Percentiles rank a stretch among this genome's conserved stretches.
Conservation (phyloP, 139 green algal species). For the Yamagishiella unicocca region DNA sequence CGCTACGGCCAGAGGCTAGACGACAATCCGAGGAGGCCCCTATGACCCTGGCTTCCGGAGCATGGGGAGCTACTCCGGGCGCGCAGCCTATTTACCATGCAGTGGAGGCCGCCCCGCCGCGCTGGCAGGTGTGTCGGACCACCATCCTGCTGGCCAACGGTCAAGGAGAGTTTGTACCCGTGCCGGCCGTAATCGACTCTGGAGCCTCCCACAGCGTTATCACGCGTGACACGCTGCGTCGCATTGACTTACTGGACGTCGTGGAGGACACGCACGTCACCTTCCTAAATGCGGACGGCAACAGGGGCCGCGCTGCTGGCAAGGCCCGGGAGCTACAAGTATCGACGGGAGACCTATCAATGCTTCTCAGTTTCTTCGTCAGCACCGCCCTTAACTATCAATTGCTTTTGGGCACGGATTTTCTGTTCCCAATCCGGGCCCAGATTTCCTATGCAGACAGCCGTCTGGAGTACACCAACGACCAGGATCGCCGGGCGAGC, state of each 20-base stretch:
- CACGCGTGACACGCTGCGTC: neutral
- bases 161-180: neutral
- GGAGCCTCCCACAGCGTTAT: slow-evolving; percentile 2
- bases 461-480: slow-evolving; percentile 1
- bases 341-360: neutral
- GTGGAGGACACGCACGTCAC: neutral
- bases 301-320: neutral
- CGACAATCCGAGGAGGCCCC: too few species aligned
- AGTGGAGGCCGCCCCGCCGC: neutral
- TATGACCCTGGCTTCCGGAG: neutral
- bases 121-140: neutral
- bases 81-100: too few species aligned
- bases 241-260: neutral
- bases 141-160: neutral
- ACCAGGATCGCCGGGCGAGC: neutral
- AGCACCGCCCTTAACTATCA: neutral
- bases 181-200: neutral
- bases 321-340: neutral
- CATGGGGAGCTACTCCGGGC: neutral
- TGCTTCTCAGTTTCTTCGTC: neutral
- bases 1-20: neutral
- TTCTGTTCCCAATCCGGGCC: slow-evolving; percentile 9
- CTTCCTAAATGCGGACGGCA: slow-evolving; percentile 11
- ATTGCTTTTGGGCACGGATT: slow-evolving; percentile 1
- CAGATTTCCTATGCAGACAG: neutral